Conservation (phyloP, 2,329 filamentous ascomycete species). For the Colletotrichum truncatum region DNA sequence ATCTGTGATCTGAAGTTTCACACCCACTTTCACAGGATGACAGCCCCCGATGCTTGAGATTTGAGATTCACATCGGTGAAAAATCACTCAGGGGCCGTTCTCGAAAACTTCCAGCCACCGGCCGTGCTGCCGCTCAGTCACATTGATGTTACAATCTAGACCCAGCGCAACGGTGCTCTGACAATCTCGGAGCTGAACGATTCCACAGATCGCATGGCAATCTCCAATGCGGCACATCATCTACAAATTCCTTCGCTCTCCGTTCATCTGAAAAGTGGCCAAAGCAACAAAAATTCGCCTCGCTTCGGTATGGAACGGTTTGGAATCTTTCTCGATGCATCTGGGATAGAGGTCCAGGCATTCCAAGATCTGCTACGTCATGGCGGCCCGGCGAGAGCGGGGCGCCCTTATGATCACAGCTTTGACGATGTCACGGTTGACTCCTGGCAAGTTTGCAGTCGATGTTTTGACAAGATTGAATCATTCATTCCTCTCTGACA, state of each 20-base stretch:
- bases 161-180: conserved; percentile 1
- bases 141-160: background rate
- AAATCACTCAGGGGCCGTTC: background rate
- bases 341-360: background rate
- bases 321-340: conserved; percentile 13
- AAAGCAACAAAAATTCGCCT: background rate
- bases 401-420: conserved; percentile 4
- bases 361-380: background rate
- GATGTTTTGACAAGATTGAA: too few relatives aligned
- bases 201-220: background rate
- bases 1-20: background rate
- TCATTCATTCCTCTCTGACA: background rate
- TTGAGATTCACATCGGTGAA: background rate
- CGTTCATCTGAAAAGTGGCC: conserved; percentile 18
- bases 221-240: background rate
- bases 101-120: background rate
- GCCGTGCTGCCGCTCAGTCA: background rate
- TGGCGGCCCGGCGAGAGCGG: conserved; percentile 1
- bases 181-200: background rate
- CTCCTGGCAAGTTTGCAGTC: background rate
- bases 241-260: conserved; percentile 8
- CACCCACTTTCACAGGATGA: background rate
- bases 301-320: conserved; percentile 10
- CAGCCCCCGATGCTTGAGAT: background rate
- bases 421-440: background rate